Conservation (phyloP, 2,329 filamentous ascomycete species). For the Monosporascus cannonballus region DNA sequence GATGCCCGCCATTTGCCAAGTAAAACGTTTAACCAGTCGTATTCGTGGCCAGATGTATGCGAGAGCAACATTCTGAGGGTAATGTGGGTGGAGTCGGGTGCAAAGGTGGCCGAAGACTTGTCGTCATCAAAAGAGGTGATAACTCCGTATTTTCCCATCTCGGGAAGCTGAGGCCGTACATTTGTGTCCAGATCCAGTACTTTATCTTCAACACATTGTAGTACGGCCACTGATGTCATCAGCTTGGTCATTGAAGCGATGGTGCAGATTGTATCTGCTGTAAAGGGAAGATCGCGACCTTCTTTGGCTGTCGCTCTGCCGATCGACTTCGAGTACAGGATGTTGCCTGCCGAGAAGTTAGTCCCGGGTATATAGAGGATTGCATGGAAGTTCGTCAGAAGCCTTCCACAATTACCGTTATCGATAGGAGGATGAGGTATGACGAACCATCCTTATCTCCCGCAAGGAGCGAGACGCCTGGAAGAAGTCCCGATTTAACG, state of each 20-base stretch:
- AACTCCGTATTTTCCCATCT: slow-evolving; percentile 40
- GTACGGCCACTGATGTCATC: slow-evolving; percentile 42
- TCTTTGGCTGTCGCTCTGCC: slow-evolving; percentile 15
- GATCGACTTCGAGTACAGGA: slow-evolving; percentile 16
- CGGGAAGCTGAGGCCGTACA: slow-evolving; percentile 37
- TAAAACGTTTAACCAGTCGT: slow-evolving; percentile 33
- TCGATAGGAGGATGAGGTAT: neutral
- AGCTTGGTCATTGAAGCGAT: slow-evolving; percentile 34
- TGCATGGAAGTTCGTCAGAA: too few species aligned
- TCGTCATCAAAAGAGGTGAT: slow-evolving; percentile 39
- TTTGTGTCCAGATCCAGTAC: slow-evolving; percentile 40
- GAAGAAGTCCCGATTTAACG: slow-evolving; percentile 13
- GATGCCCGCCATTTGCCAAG: slow-evolving; percentile 22
- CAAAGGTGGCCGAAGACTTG: slow-evolving; percentile 30
- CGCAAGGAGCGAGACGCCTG: slow-evolving; percentile 13
- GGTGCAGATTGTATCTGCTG: slow-evolving; percentile 13
- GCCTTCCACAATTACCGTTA: too few species aligned
- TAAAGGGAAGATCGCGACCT: slow-evolving; percentile 16
- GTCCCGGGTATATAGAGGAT: neutral
- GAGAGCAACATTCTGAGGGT: slow-evolving; percentile 46
- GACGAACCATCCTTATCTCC: slow-evolving; percentile 14
- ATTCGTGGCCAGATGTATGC: slow-evolving; percentile 43
- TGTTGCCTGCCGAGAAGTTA: slow-evolving; percentile 13
- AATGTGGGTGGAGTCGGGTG: slow-evolving; percentile 30
- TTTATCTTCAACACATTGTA: slow-evolving; percentile 51